Base-by-base conservation (phyloP, 2,329 filamentous ascomycete species). In the Neocucurbitaria cava region DNA sequence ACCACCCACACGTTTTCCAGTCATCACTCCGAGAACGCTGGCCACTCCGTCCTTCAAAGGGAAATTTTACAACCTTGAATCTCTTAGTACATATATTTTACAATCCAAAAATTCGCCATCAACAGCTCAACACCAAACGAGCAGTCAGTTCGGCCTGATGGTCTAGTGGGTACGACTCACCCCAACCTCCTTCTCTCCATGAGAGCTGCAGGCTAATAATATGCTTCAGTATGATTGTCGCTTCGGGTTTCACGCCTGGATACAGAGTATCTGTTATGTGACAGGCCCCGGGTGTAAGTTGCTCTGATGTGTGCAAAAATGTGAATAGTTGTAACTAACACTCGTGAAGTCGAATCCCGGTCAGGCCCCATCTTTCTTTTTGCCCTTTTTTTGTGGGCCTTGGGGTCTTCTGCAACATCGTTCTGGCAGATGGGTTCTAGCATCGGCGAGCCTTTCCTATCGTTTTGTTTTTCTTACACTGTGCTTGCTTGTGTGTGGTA, bases 91-190 rank as follows among this genome's bases (percentile, higher is more conserved):
- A 35, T 17, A 13, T 28, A 5, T 9, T 43, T 31, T 30, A 26
- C 49, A 50, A 30, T n/a, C n/a, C n/a, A 44, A 62, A 24, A 45
- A 40, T 17, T 30, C 26, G 31, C 15, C 31, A 35, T 35, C 31
- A 35, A 35, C 30, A 31, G 15, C 13, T 35, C 31, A 35, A n/a
- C 17, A 43, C n/a, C n/a, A 17, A 43, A 53, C 31, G 13, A 35
- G 15, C 15, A 13, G 15, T 39, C 15, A 13, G 15, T 39, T 57
- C 56, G 66, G 66, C 65, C 61, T 64, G 59, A 58, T 69, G 66
- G 66, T 69, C 66, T 69, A 68, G 66, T 67, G 68, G 68, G 35
- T 38, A 38, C n/a, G 35, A 7, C 17, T 38, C n/a, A n/a, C n/a
- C 3, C n/a, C 35, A 26, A 26, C 35, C 6, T 7, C n/a, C 15